These are phyloP conservation scores for Ascochyta rabiei DNA, from an alignment of 2,329 filamentous ascomycete genomes.

Conservation along the genomic window DNA sequence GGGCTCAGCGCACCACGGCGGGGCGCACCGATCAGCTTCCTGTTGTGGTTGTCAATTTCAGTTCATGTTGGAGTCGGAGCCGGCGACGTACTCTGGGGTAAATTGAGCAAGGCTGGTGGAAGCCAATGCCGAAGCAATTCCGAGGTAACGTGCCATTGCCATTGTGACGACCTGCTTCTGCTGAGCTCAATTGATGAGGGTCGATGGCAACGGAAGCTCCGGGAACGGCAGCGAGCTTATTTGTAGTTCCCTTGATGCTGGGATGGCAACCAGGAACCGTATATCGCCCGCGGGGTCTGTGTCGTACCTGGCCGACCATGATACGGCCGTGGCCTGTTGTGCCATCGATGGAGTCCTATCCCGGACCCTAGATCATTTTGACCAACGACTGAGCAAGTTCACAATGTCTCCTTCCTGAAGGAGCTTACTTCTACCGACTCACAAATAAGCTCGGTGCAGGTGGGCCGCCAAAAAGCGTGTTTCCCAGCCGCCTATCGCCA, in stretches of 20 bases:
- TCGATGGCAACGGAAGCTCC: conserved; percentile 25
- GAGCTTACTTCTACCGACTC: conserved; percentile 19
- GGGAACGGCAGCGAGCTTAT: conserved; percentile 29
- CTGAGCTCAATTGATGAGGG: conserved; percentile 35
- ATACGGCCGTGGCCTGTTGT: conserved; percentile 13
- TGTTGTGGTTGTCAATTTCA: conserved; percentile 17
- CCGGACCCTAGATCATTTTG: neutral
- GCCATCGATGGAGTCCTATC: conserved; percentile 21
- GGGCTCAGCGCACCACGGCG: conserved; percentile 71
- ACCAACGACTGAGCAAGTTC: conserved; percentile 11
- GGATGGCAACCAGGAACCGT: conserved; percentile 16
- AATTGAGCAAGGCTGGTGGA: conserved; percentile 41
- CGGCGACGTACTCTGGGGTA: conserved; percentile 42
- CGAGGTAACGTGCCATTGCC: conserved; percentile 44
- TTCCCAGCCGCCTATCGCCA: conserved; percentile 27
- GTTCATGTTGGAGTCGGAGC: neutral
- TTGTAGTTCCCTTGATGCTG: conserved; percentile 23
- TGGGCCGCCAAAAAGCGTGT: conserved; percentile 32
- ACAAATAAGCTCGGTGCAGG: conserved; percentile 33
- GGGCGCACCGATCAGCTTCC: conserved; percentile 70
- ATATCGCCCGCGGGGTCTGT: conserved; percentile 18
- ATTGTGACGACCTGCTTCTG: conserved; percentile 35
- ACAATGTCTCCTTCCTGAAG: conserved; percentile 31
- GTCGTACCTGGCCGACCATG: conserved; percentile 20
- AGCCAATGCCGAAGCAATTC: conserved; percentile 42